Evolutionary conservation across 1,284 basidiomycete species (phyloP).

Genomic region (Trichosporon asahii): DNA sequence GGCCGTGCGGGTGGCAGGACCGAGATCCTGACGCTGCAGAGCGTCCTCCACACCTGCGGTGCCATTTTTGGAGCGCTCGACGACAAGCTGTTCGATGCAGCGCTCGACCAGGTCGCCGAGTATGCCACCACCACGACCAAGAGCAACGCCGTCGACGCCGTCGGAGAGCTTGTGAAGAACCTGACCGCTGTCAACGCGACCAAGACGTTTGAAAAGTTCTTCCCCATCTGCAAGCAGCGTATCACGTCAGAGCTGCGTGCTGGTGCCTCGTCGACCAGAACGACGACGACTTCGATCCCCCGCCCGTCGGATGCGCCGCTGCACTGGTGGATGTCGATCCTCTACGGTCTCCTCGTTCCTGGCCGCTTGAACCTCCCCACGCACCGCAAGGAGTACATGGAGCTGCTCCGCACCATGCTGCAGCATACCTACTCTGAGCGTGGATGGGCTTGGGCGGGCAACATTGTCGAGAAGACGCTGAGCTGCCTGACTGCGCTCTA

Average conservation of each 20-base stretch:
- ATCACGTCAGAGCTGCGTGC: constrained; percentile 82
- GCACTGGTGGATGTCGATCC: constrained; percentile 67
- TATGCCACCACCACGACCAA: constrained; percentile 76
- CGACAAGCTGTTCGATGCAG: constrained; percentile 78
- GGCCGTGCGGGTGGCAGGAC: constrained; percentile 52
- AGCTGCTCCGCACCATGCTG: constrained; percentile 66
- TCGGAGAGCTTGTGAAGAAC: constrained; percentile 83
- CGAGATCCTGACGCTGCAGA: constrained; percentile 43
- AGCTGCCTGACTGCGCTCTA: constrained; percentile 75
- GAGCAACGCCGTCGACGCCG: constrained; percentile 82
- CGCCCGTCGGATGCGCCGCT: constrained; percentile 85
- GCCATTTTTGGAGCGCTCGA: constrained; percentile 84
- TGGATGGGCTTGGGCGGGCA: constrained; percentile 77
- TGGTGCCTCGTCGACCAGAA: constrained; percentile 87
- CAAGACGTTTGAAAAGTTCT: constrained; percentile 73
- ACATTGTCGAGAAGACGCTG: constrained; percentile 73
- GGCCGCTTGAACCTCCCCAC: constrained; percentile 34
- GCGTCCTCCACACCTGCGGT: constrained; percentile 46
- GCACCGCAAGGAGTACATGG: constrained; percentile 51
- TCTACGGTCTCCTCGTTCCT: constrained; percentile 42
- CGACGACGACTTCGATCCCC: constrained; percentile 78
- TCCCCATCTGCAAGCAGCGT: constrained; percentile 74
- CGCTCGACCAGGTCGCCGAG: constrained; percentile 75
- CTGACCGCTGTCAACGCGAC: constrained; percentile 75
- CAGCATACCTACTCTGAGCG: constrained; percentile 84